phyloP scores from a whole-genome alignment of 306 rosid species.

The Sphenostylis stenocarpa region DNA sequence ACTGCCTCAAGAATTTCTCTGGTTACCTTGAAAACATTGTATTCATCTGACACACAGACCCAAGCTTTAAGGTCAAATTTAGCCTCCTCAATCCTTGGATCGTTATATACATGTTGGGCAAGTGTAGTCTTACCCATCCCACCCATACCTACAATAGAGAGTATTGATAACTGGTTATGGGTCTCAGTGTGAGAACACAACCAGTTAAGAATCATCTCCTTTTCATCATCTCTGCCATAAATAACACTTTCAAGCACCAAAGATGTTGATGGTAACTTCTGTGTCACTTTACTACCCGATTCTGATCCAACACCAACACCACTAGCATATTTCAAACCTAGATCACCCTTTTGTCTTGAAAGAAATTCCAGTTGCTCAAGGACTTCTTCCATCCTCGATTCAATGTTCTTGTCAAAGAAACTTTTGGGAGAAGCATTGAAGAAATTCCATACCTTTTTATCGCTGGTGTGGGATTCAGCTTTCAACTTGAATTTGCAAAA shows the following conservation, averaged over 20 bases:
- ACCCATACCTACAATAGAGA: neutral
- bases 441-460: neutral
- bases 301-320: neutral
- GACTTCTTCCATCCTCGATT: neutral
- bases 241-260: neutral
- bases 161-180: neutral
- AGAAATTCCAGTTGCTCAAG: neutral
- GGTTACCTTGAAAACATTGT: neutral
- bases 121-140: neutral
- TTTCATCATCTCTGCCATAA: neutral
- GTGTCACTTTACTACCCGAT: neutral
- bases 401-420: neutral
- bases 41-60: neutral
- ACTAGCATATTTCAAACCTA: neutral
- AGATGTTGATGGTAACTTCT: neutral
- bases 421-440: neutral
- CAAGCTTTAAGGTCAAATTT: neutral
- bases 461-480: neutral
- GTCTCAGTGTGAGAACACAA: neutral
- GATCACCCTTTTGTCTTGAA: neutral
- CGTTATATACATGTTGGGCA: neutral
- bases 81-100: neutral
- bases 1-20: neutral
- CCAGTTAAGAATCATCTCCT: neutral
- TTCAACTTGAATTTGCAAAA: neutral